Percentiles rank a stretch among this genome's conserved stretches.
phyloP scores from a whole-genome alignment of 1,284 basidiomycete genomes.

The Vanrija sp. region DNA sequence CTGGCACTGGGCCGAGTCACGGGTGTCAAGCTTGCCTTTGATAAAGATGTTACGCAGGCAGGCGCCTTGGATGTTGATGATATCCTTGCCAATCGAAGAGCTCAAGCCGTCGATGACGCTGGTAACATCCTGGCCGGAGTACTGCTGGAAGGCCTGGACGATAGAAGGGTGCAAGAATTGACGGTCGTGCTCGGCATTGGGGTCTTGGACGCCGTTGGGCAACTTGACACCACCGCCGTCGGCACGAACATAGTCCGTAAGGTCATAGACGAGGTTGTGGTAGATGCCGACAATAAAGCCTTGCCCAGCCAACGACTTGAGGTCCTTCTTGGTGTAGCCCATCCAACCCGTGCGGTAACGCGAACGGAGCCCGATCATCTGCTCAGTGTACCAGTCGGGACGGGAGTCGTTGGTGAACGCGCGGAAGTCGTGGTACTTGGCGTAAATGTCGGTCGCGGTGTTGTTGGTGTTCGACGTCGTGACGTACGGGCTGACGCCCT shows the following conservation, averaged over 20 bases:
- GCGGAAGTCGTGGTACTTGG: conserved; percentile 94
- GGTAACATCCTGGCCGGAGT: conserved; percentile 80
- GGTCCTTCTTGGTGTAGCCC: conserved; percentile 75
- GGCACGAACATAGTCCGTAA: conserved; percentile 67
- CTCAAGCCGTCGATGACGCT: conserved; percentile 65
- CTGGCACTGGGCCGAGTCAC: conserved; percentile 82
- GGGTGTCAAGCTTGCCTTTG: conserved; percentile 86
- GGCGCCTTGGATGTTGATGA: conserved; percentile 72
- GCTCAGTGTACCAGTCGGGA: conserved; percentile 97
- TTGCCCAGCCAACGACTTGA: conserved; percentile 65
- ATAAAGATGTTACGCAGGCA: conserved; percentile 91
- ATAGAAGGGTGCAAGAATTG: conserved; percentile 73
- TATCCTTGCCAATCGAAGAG: conserved; percentile 56
- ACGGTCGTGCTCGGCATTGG: conserved; percentile 52
- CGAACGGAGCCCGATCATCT: conserved; percentile 84
- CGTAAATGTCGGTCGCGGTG: conserved; percentile 65
- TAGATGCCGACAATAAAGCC: conserved; percentile 69
- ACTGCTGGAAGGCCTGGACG: conserved; percentile 75
- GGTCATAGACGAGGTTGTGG: conserved; percentile 79
- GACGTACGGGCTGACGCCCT: conserved; percentile 75
- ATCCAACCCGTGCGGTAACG: conserved; percentile 82
- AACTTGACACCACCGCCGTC: conserved; percentile 54
- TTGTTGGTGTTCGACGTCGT: conserved; percentile 73
- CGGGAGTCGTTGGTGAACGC: conserved; percentile 78
- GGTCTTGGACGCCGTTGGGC: conserved; percentile 58